Percentiles rank a stretch among this genome's conserved stretches.
phyloP scores from a whole-genome alignment of 371 early-diverging fungal genomes.

The Capillidium rhysosporum region DNA sequence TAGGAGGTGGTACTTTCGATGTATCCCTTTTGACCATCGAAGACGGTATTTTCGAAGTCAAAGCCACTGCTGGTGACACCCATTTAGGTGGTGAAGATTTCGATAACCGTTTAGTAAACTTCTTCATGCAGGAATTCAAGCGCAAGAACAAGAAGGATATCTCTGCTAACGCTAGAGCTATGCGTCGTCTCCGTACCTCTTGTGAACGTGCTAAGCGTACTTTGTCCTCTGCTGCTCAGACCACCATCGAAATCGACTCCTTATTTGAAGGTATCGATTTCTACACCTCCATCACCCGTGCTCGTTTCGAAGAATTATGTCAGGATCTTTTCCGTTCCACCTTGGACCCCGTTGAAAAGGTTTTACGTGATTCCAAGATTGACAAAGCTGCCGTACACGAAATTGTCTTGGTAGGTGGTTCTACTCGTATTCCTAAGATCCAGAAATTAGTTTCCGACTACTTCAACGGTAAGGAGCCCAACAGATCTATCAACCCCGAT shows the following conservation, averaged over 20 bases:
- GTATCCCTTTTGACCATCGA: conserved; percentile 76
- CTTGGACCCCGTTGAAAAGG: conserved; percentile 90
- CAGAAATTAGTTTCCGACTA: conserved; percentile 91
- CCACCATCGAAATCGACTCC: conserved; percentile 56
- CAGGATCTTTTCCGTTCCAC: conserved; percentile 85
- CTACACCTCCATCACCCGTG: conserved; percentile 88
- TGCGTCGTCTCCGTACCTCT: conserved; percentile 74
- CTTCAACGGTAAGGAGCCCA: conserved; percentile 95
- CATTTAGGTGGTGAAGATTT: conserved; percentile 87
- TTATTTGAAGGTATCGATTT: conserved; percentile 84
- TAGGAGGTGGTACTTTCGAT: conserved; percentile 95
- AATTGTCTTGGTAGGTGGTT: conserved; percentile 98
- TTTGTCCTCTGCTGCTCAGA: conserved; percentile 53
- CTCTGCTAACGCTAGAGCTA: conserved; percentile 46
- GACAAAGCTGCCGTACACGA: conserved; percentile 84
- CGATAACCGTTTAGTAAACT: conserved; percentile 67
- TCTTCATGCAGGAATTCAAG: conserved; percentile 56
- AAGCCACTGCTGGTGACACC: conserved; percentile 80
- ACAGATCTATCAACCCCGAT: conserved; percentile 96
- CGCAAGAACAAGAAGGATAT: conserved; percentile 48
- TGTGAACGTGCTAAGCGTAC: conserved; percentile 81
- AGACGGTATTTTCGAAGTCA: conserved; percentile 70
- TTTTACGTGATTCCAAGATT: conserved; percentile 81
- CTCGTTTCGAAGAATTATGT: conserved; percentile 94
- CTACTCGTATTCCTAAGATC: conserved; percentile 99